phyloP scores from a whole-genome alignment of 331 rosid genomes.

The Ulmus americana region DNA sequence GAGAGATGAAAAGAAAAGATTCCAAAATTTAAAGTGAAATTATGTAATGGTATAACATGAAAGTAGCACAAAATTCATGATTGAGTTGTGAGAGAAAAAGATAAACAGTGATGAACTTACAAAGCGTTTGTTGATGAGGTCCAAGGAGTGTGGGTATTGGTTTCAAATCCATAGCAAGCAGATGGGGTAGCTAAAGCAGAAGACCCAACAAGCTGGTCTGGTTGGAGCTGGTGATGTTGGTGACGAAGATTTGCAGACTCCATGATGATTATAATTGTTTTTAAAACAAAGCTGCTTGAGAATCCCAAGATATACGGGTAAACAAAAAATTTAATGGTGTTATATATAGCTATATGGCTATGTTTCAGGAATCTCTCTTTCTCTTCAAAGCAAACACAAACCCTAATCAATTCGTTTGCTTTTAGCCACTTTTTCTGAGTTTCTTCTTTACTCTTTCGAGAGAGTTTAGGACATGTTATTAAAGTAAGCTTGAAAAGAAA shows the following conservation, averaged over 20 bases:
- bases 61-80: background rate
- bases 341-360: constrained; percentile 12
- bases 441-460: constrained; percentile 58
- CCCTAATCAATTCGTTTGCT: constrained; percentile 40
- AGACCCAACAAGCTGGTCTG: constrained; percentile 40
- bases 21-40: constrained; percentile 15
- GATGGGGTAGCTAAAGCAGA: constrained; percentile 34
- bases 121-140: constrained; percentile 34
- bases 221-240: constrained; percentile 38
- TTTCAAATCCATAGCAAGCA: constrained; percentile 35
- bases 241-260: constrained; percentile 67
- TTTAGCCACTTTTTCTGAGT: constrained; percentile 33
- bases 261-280: constrained; percentile 29
- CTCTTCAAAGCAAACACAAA: constrained; percentile 3
- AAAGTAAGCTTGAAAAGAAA: constrained; percentile 69
- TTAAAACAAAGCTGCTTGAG: constrained; percentile 35
- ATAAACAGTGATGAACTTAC: constrained; percentile 39
- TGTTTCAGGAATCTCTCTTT: constrained; percentile 37
- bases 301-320: constrained; percentile 60
- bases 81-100: background rate
- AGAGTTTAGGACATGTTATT: constrained; percentile 27
- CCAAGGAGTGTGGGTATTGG: constrained; percentile 37
- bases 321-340: background rate
- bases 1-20: constrained; percentile 5
- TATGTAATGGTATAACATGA: background rate